A percentile compares a stretch with the other conserved stretches of the same genome.
Conservation (phyloP, 2,329 filamentous ascomycete genomes). For the Penicillium vulpinum region DNA sequence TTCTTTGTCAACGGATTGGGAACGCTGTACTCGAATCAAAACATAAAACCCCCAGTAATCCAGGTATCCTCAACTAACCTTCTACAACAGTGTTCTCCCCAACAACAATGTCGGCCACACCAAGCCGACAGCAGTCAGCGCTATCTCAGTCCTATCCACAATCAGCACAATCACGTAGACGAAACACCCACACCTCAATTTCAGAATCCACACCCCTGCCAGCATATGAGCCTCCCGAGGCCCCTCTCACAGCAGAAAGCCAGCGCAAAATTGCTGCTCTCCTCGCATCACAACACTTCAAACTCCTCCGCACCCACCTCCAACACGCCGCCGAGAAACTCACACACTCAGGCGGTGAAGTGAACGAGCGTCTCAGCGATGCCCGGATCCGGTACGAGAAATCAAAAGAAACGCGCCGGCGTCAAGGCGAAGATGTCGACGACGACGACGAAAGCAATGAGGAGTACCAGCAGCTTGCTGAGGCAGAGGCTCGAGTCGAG, state of each 20-base stretch:
- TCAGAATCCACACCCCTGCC: constrained; percentile 39
- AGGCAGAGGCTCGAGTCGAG: constrained; percentile 50
- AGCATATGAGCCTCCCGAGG: constrained; percentile 54
- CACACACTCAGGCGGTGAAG: constrained; percentile 51
- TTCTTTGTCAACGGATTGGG: constrained; percentile 3
- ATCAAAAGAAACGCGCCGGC: constrained; percentile 32
- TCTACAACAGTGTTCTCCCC: neutral
- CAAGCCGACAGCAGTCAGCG: constrained; percentile 13
- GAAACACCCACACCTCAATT: neutral
- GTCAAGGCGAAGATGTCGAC: constrained; percentile 22
- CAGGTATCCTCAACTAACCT: neutral
- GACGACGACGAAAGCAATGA: constrained; percentile 26
- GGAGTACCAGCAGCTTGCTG: constrained; percentile 41
- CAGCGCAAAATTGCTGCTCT: constrained; percentile 51
- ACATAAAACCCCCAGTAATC: neutral
- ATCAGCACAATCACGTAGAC: constrained; percentile 12
- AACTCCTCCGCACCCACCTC: constrained; percentile 52
- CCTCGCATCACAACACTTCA: constrained; percentile 42
- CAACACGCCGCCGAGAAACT: constrained; percentile 50
- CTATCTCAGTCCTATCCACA: constrained; percentile 16
- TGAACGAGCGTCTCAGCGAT: constrained; percentile 56
- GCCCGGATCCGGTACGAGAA: constrained; percentile 40
- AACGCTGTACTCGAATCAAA: neutral
- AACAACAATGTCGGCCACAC: constrained; percentile 15
- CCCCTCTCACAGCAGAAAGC: constrained; percentile 51